A percentile compares a stretch with the other conserved stretches of the same genome.
These are phyloP conservation scores for Cyberlindnera veronae DNA, from an alignment of 805 yeast genomes.

Conservation along the genomic window DNA sequence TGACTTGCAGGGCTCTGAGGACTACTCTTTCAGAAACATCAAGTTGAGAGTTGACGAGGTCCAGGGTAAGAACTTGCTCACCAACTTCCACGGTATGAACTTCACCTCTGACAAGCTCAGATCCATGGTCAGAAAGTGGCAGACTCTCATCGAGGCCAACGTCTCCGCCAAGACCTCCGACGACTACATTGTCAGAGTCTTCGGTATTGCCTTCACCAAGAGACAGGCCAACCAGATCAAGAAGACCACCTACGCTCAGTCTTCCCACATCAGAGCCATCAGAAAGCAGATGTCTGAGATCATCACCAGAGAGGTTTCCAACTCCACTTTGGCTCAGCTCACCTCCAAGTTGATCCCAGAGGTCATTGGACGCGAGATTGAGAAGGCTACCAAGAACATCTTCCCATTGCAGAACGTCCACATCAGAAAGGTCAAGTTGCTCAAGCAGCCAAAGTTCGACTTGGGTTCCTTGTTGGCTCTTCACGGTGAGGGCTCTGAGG, in stretches of 20 bases:
- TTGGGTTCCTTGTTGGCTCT: slow-evolving; percentile 92
- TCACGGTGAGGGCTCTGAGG: slow-evolving; percentile 94
- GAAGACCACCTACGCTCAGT: slow-evolving; percentile 97
- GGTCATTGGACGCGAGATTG: slow-evolving; percentile 98
- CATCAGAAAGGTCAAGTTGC: slow-evolving; percentile 97
- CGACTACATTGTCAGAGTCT: slow-evolving; percentile 94
- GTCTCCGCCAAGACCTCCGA: slow-evolving; percentile 98
- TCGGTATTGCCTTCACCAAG: slow-evolving; percentile 98
- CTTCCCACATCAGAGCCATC: slow-evolving; percentile 78
- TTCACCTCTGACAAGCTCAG: slow-evolving; percentile 97
- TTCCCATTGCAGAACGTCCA: slow-evolving; percentile 98
- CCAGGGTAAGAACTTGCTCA: slow-evolving; percentile 96
- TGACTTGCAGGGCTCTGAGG: slow-evolving; percentile 98
- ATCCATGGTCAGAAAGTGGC: slow-evolving; percentile 99
- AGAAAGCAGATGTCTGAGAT: slow-evolving; percentile 96
- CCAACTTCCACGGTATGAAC: slow-evolving; percentile 99
- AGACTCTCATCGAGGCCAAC: slow-evolving; percentile 95
- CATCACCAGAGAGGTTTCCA: slow-evolving; percentile 93
- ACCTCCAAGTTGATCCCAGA: slow-evolving; percentile 97
- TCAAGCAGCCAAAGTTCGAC: slow-evolving; percentile 98
- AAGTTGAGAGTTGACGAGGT: slow-evolving; percentile 98
- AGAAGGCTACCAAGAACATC: slow-evolving; percentile 91
- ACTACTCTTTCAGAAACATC: slow-evolving; percentile 96
- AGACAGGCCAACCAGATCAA: slow-evolving; percentile 95
- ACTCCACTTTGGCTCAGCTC: slow-evolving; percentile 93